Percentiles rank a stretch among this genome's conserved stretches.
Evolutionary conservation across 805 yeast genomes (phyloP).

Genomic region (Cyberlindnera maritima): DNA sequence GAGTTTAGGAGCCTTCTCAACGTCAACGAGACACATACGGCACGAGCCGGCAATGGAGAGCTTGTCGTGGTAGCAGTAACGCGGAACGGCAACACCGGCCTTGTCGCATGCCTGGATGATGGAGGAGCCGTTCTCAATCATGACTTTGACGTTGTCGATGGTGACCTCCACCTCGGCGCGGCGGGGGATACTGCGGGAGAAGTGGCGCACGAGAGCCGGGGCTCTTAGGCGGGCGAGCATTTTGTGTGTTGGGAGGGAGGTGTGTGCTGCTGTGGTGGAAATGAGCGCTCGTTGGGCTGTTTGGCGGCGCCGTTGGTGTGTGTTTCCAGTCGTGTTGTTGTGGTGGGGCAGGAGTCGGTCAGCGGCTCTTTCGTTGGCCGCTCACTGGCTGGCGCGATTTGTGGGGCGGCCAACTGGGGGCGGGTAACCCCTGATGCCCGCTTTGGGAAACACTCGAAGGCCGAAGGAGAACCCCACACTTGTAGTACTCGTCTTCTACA

Average conservation of each 20-base stretch:
- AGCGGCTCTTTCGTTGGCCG: not conserved
- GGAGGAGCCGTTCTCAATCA: slow-evolving; percentile 82
- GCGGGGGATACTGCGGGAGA: slow-evolving; percentile 34
- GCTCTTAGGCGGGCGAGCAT: slow-evolving; percentile 19
- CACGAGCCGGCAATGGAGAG: slow-evolving; percentile 90
- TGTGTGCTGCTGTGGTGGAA: not conserved
- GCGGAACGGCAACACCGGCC: slow-evolving; percentile 84
- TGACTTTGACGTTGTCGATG: slow-evolving; percentile 68
- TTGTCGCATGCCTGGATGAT: slow-evolving; percentile 89
- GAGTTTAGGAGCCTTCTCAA: slow-evolving; percentile 85
- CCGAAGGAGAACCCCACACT: not conserved
- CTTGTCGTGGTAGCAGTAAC: slow-evolving; percentile 91
- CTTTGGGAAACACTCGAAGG: not conserved
- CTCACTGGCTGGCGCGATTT: not conserved
- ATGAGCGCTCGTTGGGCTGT: not conserved
- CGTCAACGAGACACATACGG: slow-evolving; percentile 89
- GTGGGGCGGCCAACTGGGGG: not conserved
- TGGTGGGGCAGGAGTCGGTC: not conserved
- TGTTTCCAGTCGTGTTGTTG: too few relatives aligned
- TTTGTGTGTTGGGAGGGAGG: not conserved
- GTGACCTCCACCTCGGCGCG: slow-evolving; percentile 56
- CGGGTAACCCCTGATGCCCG: not conserved
- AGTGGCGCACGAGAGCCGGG: slow-evolving; percentile 19
- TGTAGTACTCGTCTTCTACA: too few relatives aligned
- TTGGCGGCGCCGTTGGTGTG: not conserved